Conservation (phyloP, 2,329 filamentous ascomycete species). For the Penicillium sp. region DNA sequence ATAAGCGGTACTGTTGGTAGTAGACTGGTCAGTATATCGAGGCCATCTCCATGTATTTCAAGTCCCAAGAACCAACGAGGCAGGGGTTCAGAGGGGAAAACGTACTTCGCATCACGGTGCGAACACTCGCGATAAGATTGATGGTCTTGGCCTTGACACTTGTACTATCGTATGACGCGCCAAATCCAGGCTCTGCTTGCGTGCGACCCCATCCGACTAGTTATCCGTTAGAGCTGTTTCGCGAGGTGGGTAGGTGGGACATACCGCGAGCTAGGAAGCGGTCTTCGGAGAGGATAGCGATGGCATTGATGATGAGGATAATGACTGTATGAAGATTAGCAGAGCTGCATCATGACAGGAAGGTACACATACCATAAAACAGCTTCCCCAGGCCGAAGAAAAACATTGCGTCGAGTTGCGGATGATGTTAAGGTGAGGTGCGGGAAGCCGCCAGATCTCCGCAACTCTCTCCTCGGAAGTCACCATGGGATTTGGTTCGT, state of each 20-base stretch:
- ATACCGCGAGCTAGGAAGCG: slow-evolving; percentile 82
- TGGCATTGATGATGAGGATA: slow-evolving; percentile 87
- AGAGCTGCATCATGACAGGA: not conserved
- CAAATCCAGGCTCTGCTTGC: slow-evolving; percentile 72
- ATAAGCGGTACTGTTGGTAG: slow-evolving; percentile 72
- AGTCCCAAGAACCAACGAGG: not conserved
- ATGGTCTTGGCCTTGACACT: slow-evolving; percentile 86
- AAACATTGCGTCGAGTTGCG: slow-evolving; percentile 55
- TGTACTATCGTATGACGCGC: slow-evolving; percentile 67
- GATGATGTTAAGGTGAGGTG: slow-evolving; percentile 25
- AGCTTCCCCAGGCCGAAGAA: slow-evolving; percentile 71
- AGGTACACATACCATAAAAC: slow-evolving; percentile 62
- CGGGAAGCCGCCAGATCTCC: slow-evolving; percentile 31
- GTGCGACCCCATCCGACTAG: slow-evolving; percentile 76
- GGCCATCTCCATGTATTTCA: not conserved
- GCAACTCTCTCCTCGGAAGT: slow-evolving; percentile 20
- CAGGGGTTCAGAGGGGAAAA: slow-evolving; percentile 24
- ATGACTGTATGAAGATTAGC: slow-evolving; percentile 56
- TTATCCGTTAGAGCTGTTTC: slow-evolving; percentile 9
- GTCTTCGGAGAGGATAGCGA: slow-evolving; percentile 92
- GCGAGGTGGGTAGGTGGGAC: slow-evolving; percentile 10
- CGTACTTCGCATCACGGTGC: slow-evolving; percentile 91
- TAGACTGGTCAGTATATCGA: not conserved
- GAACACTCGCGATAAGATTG: slow-evolving; percentile 84
- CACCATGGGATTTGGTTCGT: slow-evolving; percentile 27